These are phyloP conservation scores for Cenchrus purpureus DNA, from an alignment of 176 grass and related monocot genomes.

Conservation along the genomic window DNA sequence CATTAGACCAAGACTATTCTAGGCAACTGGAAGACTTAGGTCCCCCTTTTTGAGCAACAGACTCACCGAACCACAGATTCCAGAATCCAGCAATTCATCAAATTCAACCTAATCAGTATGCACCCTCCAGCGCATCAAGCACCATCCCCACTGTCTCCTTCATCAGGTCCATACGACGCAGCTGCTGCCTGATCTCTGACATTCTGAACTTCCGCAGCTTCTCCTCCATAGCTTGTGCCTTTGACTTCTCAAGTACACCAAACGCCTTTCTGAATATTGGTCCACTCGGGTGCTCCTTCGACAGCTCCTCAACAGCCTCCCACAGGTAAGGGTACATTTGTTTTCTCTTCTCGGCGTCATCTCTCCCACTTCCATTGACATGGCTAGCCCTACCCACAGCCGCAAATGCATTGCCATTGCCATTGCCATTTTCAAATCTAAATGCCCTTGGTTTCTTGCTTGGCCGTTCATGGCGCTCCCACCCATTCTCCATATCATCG, in stretches of 20 bases:
- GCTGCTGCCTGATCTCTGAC: conserved; percentile 56
- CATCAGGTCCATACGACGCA: conserved; percentile 59
- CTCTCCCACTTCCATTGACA: not conserved
- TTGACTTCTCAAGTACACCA: conserved; percentile 45
- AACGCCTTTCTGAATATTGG: conserved; percentile 50
- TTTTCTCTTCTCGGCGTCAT: conserved; percentile 41
- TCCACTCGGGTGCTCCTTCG: conserved; percentile 47
- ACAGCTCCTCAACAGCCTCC: conserved; percentile 53
- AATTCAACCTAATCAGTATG: conserved; percentile 27
- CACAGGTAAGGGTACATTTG: conserved; percentile 44
- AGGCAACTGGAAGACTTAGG: conserved; percentile 16
- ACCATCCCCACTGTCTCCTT: conserved; percentile 58
- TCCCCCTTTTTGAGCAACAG: conserved; percentile 11
- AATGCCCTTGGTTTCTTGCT: conserved; percentile 25
- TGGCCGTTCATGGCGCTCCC: not conserved
- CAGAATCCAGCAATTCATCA: conserved; percentile 18
- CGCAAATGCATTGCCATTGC: conserved; percentile 7
- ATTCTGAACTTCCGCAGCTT: conserved; percentile 56
- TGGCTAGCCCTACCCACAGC: not conserved
- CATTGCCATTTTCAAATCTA: conserved; percentile 21
- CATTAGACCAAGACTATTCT: conserved; percentile 29
- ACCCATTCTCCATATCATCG: conserved; percentile 38
- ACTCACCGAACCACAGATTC: conserved; percentile 24
- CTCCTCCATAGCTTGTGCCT: conserved; percentile 53
- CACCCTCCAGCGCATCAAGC: conserved; percentile 43